A percentile compares a stretch with the other conserved stretches of the same genome.
phyloP scores from a whole-genome alignment of 2,329 filamentous ascomycete genomes.

The Didymella exigua region DNA sequence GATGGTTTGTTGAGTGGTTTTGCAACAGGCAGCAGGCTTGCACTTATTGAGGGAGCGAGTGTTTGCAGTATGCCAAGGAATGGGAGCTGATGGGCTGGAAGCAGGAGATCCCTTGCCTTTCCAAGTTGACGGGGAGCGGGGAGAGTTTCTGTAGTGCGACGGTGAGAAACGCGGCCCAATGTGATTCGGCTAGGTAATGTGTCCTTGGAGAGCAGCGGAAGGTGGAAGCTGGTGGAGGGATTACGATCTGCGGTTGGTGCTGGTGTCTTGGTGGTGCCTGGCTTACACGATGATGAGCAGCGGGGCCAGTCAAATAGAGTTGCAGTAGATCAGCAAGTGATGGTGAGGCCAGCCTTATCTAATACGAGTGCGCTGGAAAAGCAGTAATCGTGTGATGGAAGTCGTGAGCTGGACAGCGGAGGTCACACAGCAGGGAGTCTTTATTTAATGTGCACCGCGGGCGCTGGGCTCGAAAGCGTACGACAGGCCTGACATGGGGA shows the following conservation, averaged over 20 bases:
- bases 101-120: constrained; percentile 25
- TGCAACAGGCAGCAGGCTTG: constrained; percentile 18
- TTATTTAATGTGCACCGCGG: constrained; percentile 38
- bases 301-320: constrained; percentile 2
- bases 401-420: constrained; percentile 17
- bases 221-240: constrained; percentile 25
- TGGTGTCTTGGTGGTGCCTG: constrained; percentile 27
- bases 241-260: constrained; percentile 21
- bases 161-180: constrained; percentile 22
- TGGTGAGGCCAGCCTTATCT: constrained; percentile 38
- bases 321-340: constrained; percentile 13
- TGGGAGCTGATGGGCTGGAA: constrained; percentile 34
- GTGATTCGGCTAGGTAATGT: constrained; percentile 17
- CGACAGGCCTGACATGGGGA: constrained; percentile 27
- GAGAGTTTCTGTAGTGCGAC: constrained; percentile 20
- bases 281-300: constrained; percentile 23
- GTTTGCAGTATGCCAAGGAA: constrained; percentile 34
- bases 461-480: constrained; percentile 38
- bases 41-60: constrained; percentile 29
- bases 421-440: constrained; percentile 26
- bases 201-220: constrained; percentile 19
- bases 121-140: constrained; percentile 18
- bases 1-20: constrained; percentile 14
- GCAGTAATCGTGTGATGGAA: constrained; percentile 18
- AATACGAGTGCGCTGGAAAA: constrained; percentile 12